These are phyloP conservation scores for Panaeolus papilionaceus DNA, from an alignment of 768 basidiomycete species.

Conservation along the genomic window DNA sequence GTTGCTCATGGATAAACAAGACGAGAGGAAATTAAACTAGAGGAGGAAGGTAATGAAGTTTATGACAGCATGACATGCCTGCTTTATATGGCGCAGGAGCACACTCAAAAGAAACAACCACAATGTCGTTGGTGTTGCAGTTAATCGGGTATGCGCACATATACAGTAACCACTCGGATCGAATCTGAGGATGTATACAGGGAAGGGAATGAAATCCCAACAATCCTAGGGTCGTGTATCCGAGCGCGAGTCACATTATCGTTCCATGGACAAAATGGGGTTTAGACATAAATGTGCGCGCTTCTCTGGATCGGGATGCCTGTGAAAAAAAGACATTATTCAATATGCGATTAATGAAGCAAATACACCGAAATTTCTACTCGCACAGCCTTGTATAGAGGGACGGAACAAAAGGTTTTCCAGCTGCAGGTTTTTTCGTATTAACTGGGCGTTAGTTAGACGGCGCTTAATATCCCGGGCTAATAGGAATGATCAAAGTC, in stretches of 20 bases:
- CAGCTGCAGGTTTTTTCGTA: background rate
- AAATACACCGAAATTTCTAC: background rate
- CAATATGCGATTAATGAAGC: background rate
- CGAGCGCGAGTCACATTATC: background rate
- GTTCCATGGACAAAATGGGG: slow-evolving; percentile 1
- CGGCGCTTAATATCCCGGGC: no score
- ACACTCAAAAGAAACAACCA: background rate
- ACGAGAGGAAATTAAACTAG: background rate
- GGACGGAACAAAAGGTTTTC: background rate
- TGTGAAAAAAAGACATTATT: background rate
- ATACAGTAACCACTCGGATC: background rate
- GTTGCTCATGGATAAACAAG: background rate
- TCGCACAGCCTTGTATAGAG: background rate
- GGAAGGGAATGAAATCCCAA: background rate
- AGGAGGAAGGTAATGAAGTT: background rate
- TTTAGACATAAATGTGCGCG: background rate
- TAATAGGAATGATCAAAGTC: background rate
- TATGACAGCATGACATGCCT: no score
- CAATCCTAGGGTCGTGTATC: background rate
- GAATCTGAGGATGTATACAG: background rate
- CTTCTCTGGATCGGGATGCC: background rate
- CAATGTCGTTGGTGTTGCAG: background rate
- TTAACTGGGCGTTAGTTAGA: background rate
- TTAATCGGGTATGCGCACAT: background rate
- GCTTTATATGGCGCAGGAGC: no score